These are phyloP conservation scores for Hypoxylon perforatum DNA, from an alignment of 495 filamentous ascomycete species.

Conservation along the genomic window DNA sequence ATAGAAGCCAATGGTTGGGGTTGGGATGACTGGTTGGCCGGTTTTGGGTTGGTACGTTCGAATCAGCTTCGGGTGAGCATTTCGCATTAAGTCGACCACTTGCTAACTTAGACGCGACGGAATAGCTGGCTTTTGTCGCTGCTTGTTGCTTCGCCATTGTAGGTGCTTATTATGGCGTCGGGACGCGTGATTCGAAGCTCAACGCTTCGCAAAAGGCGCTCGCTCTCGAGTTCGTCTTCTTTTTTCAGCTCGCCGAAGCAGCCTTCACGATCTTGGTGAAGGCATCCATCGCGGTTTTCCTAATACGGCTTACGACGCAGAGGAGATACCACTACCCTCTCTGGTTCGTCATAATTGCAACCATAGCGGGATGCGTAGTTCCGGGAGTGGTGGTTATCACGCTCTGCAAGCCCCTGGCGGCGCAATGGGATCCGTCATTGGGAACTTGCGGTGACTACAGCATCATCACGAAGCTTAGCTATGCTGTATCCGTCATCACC, in stretches of 20 bases:
- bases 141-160: background rate
- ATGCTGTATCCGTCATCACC: slow-evolving; percentile 13
- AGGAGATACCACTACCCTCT: slow-evolving; percentile 7
- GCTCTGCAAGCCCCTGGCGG: slow-evolving; percentile 3
- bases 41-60: background rate
- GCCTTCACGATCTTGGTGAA: slow-evolving; percentile 8
- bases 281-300: slow-evolving; percentile 2
- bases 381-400: background rate
- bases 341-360: background rate
- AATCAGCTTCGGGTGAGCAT: background rate
- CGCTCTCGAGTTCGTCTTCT: background rate
- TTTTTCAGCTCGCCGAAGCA: background rate
- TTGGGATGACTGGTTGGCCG: slow-evolving; percentile 1
- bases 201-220: background rate
- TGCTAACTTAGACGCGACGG: background rate
- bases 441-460: slow-evolving; percentile 4
- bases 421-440: slow-evolving; percentile 7
- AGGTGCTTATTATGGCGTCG: background rate
- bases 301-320: slow-evolving; percentile 2
- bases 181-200: slow-evolving; percentile 2
- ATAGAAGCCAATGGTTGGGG: background rate
- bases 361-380: background rate
- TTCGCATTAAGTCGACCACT: background rate
- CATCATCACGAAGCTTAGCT: slow-evolving; percentile 5
- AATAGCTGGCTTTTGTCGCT: slow-evolving; percentile 3